Percentiles rank a stretch among this genome's conserved stretches.
These are phyloP conservation scores for Axilococcus clingmanii DNA, from an alignment of 139 green algal genomes.

Conservation along the genomic window DNA sequence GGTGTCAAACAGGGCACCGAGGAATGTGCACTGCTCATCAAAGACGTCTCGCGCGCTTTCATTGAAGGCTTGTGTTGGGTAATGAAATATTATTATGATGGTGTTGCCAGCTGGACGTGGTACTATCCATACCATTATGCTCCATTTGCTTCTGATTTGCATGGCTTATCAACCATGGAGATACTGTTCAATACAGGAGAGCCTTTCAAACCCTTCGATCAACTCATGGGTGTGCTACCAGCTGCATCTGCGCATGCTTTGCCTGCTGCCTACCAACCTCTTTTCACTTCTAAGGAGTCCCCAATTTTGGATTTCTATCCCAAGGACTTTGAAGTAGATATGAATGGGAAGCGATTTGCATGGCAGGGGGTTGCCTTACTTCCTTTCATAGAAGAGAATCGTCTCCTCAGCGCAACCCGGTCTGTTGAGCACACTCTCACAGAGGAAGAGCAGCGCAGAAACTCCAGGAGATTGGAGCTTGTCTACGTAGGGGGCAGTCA, in stretches of 20 bases:
- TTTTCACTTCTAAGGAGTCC: constrained; percentile 72
- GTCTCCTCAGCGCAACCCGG: constrained; percentile 47
- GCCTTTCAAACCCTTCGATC: constrained; percentile 95
- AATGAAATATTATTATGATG: constrained; percentile 90
- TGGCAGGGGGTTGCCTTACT: constrained; percentile 98
- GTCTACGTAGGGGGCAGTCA: constrained; percentile 67
- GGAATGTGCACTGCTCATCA: too few species aligned
- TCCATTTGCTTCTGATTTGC: constrained; percentile 95
- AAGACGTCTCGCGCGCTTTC: constrained; percentile 37
- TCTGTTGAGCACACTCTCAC: constrained; percentile 47
- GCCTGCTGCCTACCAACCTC: constrained; percentile 49
- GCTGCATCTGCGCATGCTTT: constrained; percentile 76
- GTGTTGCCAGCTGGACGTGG: constrained; percentile 62
- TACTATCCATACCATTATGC: constrained; percentile 99
- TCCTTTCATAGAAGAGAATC: constrained; percentile 92
- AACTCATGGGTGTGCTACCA: constrained; percentile 97
- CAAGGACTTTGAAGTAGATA: constrained; percentile 87
- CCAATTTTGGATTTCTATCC: constrained; percentile 98
- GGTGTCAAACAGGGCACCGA: constrained; percentile 11
- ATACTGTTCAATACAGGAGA: constrained; percentile 66
- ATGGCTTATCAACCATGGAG: constrained; percentile 38
- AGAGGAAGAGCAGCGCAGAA: constrained; percentile 55
- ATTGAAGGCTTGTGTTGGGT: constrained; percentile 94
- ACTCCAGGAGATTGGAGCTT: constrained; percentile 53
- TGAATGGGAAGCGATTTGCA: constrained; percentile 97